Evolutionary conservation across 2,329 filamentous ascomycete species (phyloP), one percentile per base, ranked within the genome.

Genomic region (Rosellinia necatrix): DNA sequence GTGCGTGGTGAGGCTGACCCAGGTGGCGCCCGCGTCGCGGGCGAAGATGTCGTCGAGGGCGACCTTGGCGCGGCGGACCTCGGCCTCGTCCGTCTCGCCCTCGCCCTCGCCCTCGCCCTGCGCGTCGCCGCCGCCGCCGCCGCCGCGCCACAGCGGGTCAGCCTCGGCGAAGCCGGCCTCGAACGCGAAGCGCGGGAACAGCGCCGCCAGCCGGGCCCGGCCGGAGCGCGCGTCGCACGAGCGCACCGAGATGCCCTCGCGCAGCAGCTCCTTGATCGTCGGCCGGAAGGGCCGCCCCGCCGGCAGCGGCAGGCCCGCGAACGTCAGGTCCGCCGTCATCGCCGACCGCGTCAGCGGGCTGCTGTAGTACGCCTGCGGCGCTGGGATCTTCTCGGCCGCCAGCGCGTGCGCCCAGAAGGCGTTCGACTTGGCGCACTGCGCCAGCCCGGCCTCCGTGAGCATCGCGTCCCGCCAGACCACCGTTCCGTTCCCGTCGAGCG

Each of bases 231-330:
- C 78, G 70, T 90, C 85, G 68, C 88, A 91, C 0, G 86, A 89
- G 67, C 89, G 87, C 37, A 85, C 81, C 50, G 81, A 84, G 52
- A 90, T 82, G 2, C 82, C 81, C 70, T 90, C 88, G 25, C 87
- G 78, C 61, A 90, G 75, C 30, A 80, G 68, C 64, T 90, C 87
- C 70, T 88, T 89, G 58, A 90, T 73, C 1, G 76, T 74, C 0
- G 86, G 87, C 2, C 71, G 69, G 62, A 88, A 89, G 0, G 78
- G 79, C 9, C 69, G 69, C 3, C 75, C 68, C 6, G 68, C 67
- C 1, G 84, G 83, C 2, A 88, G 67, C 2, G 74, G 64, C 2
- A 90, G 74, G 9, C 72, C 76, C 1, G 68, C 67, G 66, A 87
- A 90, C 1, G 86, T 88, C 17, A 85, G 69, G 49, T 82, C 78